phyloP scores from a whole-genome alignment of 2,329 filamentous ascomycete genomes.

The Fusarium kyushuense region DNA sequence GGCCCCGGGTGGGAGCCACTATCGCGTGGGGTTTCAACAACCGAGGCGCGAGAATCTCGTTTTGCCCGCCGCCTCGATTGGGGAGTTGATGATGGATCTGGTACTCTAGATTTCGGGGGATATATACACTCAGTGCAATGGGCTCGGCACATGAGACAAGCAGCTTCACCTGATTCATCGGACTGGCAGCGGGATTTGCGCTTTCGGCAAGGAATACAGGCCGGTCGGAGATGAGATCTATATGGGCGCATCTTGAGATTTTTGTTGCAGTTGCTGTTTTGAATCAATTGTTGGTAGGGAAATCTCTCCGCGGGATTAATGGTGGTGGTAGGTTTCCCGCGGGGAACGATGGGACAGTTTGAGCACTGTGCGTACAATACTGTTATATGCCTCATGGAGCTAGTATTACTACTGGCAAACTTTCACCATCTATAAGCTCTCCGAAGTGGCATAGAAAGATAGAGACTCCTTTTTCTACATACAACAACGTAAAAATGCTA shows the following conservation, averaged over 20 bases:
- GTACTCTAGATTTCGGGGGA: slow-evolving; percentile 52
- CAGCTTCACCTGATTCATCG: slow-evolving; percentile 61
- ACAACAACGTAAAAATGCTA: neutral
- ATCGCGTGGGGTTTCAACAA: neutral
- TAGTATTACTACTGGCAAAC: no score
- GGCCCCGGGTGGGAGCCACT: neutral
- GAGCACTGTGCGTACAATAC: neutral
- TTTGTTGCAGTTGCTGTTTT: no score
- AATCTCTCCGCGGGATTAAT: neutral
- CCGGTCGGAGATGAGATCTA: slow-evolving; percentile 70
- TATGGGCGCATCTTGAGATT: slow-evolving; percentile 60
- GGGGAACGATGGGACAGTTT: neutral
- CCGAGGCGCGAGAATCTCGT: neutral
- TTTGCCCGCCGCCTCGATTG: slow-evolving; percentile 29
- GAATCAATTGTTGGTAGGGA: neutral
- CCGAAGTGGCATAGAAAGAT: neutral
- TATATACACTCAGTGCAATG: slow-evolving; percentile 69
- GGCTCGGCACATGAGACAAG: slow-evolving; percentile 69
- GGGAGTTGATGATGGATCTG: slow-evolving; percentile 27
- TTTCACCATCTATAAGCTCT: neutral
- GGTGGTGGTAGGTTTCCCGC: neutral
- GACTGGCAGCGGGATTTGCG: slow-evolving; percentile 72
- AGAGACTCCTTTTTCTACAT: neutral
- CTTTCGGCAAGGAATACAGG: slow-evolving; percentile 69
- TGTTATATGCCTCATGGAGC: neutral